phyloP scores from a whole-genome alignment of 805 yeast genomes.

The Nakazawaea siamensis region DNA sequence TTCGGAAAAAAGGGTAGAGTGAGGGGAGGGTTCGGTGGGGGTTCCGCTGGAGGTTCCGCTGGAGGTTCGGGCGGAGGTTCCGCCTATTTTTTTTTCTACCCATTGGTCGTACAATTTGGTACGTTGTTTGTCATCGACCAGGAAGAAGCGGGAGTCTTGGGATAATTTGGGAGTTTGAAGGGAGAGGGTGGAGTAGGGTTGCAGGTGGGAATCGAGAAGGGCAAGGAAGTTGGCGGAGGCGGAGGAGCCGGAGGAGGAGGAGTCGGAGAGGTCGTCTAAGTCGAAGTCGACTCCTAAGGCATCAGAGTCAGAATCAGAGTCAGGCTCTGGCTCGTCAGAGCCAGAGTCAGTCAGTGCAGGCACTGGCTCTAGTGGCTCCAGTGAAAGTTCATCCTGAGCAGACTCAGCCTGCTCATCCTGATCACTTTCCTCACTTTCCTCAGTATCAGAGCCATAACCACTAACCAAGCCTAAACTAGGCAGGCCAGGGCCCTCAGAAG shows the following conservation, averaged over 20 bases:
- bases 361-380: background rate
- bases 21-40: too few relatives aligned
- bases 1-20: too few relatives aligned
- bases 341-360: too few relatives aligned
- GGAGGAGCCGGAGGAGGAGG: conserved; percentile 11
- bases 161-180: conserved; percentile 30
- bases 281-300: conserved; percentile 5
- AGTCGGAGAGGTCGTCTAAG: conserved; percentile 17
- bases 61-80: too few relatives aligned
- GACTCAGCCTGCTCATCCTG: conserved; percentile 8
- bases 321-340: background rate
- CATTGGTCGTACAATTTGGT: too few relatives aligned
- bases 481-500: too few relatives aligned
- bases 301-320: background rate
- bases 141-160: conserved; percentile 32
- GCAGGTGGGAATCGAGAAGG: conserved; percentile 25
- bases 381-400: background rate
- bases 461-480: too few relatives aligned
- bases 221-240: conserved; percentile 19
- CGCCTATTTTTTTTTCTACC: too few relatives aligned
- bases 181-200: conserved; percentile 43
- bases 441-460: conserved; percentile 10
- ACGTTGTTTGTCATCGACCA: conserved; percentile 23
- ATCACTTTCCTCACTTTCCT: conserved; percentile 10
- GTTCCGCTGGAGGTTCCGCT: too few relatives aligned